Evolutionary conservation across 2,329 filamentous ascomycete species (phyloP).

Genomic region (Alternaria dauci): DNA sequence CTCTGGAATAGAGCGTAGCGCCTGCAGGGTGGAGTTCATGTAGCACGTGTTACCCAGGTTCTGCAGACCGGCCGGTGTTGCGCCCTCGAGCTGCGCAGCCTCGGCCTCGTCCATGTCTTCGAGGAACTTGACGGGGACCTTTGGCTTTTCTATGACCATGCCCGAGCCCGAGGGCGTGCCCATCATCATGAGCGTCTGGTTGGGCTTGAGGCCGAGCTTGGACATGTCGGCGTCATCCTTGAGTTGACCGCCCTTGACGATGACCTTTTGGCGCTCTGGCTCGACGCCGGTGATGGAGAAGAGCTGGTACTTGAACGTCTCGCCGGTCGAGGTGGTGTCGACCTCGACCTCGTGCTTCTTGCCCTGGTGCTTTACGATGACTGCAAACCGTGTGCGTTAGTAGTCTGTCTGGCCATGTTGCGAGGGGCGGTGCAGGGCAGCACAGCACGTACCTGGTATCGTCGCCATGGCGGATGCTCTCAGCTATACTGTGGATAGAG

Average conservation of each 20-base stretch:
- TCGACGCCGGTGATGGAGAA: conserved; percentile 96
- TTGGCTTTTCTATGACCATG: conserved; percentile 72
- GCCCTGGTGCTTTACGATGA: conserved; percentile 93
- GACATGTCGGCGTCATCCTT: conserved; percentile 93
- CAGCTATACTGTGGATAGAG: conserved; percentile 4
- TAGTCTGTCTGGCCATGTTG: conserved; percentile 1
- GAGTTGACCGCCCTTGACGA: conserved; percentile 92
- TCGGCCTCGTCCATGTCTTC: conserved; percentile 99
- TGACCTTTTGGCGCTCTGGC: conserved; percentile 93
- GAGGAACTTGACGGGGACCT: conserved; percentile 83
- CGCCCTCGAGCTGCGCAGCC: conserved; percentile 80
- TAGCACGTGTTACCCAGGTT: conserved; percentile 99
- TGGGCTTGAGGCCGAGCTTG: conserved; percentile 83
- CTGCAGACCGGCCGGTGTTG: conserved; percentile 84
- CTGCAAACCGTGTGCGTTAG: conserved; percentile 57
- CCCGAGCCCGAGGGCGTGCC: conserved; percentile 78
- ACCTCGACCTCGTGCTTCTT: conserved; percentile 96
- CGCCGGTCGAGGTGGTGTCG: conserved; percentile 82
- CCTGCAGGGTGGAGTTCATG: conserved; percentile 96
- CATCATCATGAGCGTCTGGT: conserved; percentile 94
- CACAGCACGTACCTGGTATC: conserved; percentile 44
- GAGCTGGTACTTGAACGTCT: conserved; percentile 94
- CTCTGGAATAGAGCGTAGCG: conserved; percentile 86
- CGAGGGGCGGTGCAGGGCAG: neutral
- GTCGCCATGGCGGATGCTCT: conserved; percentile 43